Conservation (phyloP, 805 yeast species). For the Suhomyces canberraensis region DNA sequence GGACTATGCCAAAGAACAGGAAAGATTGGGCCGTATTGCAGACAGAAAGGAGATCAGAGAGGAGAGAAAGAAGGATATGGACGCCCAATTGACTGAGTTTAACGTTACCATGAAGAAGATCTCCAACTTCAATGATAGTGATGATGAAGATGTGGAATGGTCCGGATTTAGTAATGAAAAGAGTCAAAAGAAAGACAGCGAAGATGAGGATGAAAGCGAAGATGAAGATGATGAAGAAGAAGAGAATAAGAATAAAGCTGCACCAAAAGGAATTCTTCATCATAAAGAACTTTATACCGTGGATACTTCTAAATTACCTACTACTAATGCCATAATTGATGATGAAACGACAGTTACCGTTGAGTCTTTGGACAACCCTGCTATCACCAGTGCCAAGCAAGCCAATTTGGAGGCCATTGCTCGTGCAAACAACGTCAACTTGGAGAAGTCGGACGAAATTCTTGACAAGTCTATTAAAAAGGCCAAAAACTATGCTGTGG, state of each 20-base stretch:
- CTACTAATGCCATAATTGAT: constrained; percentile 37
- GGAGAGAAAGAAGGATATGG: constrained; percentile 64
- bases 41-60: constrained; percentile 71
- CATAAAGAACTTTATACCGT: constrained; percentile 30
- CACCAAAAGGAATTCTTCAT: constrained; percentile 10
- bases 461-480: constrained; percentile 69
- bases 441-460: constrained; percentile 64
- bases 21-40: constrained; percentile 65
- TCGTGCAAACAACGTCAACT: constrained; percentile 66
- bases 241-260: background rate
- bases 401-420: constrained; percentile 45
- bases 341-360: constrained; percentile 51
- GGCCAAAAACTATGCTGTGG: constrained; percentile 80
- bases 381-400: constrained; percentile 27
- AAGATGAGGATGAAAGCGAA: constrained; percentile 6
- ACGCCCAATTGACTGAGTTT: constrained; percentile 58
- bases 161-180: constrained; percentile 31
- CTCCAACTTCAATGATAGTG: constrained; percentile 11
- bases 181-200: constrained; percentile 7
- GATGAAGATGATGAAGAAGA: constrained; percentile 6
- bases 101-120: constrained; percentile 40
- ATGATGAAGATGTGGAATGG: constrained; percentile 31
- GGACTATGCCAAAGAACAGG: constrained; percentile 72
- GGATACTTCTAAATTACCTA: constrained; percentile 21
- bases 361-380: constrained; percentile 53